phyloP scores from a whole-genome alignment of 1,284 basidiomycete genomes.

The Ustilago nuda region DNA sequence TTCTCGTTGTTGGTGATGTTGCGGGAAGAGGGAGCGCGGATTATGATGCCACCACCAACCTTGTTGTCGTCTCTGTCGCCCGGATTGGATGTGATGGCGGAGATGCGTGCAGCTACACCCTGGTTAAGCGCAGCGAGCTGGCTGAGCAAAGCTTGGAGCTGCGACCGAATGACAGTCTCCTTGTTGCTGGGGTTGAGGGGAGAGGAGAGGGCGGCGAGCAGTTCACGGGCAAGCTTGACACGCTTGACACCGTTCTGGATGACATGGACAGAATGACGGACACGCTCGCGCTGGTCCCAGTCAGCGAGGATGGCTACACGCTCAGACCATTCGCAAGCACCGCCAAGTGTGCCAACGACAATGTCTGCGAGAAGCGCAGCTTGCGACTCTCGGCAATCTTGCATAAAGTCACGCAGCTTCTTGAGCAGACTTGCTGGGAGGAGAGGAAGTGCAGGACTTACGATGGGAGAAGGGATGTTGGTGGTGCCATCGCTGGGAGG shows the following conservation, averaged over 20 bases:
- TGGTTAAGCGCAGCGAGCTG: slow-evolving; percentile 64
- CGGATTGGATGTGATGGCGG: slow-evolving; percentile 46
- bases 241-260: slow-evolving; percentile 59
- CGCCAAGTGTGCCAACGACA: slow-evolving; percentile 64
- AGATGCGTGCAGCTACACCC: slow-evolving; percentile 57
- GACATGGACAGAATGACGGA: slow-evolving; percentile 53
- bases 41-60: slow-evolving; percentile 53
- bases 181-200: slow-evolving; percentile 61
- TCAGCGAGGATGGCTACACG: slow-evolving; percentile 62
- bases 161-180: slow-evolving; percentile 60
- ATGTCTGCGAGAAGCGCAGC: slow-evolving; percentile 63
- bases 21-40: slow-evolving; percentile 48
- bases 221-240: slow-evolving; percentile 61
- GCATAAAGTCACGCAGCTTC: slow-evolving; percentile 58
- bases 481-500: slow-evolving; percentile 27
- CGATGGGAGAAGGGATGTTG: slow-evolving; percentile 38
- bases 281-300: slow-evolving; percentile 58
- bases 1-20: slow-evolving; percentile 45
- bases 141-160: slow-evolving; percentile 62
- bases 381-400: slow-evolving; percentile 55
- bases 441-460: slow-evolving; percentile 57
- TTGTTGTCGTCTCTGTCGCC: slow-evolving; percentile 44
- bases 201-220: slow-evolving; percentile 57
- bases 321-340: slow-evolving; percentile 66
- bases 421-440: slow-evolving; percentile 59